A percentile compares a stretch with the other conserved stretches of the same genome.
Conservation (phyloP, 257 asterid genomes). For the Nicotiana benthamiana region DNA sequence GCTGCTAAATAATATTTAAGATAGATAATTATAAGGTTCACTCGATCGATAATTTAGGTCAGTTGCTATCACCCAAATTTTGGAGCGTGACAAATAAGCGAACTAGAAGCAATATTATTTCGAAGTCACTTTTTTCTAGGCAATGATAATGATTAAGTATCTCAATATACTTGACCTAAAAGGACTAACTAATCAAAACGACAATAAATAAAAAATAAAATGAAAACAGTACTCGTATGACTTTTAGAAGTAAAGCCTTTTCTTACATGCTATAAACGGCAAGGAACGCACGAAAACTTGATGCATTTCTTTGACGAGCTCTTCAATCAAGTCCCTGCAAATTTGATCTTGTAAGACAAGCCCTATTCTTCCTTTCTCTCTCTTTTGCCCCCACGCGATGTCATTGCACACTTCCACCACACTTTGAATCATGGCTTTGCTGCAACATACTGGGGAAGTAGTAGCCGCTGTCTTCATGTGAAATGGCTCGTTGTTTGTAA, state of each 20-base stretch:
- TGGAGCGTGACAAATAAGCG: no score
- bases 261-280: constrained; percentile 60
- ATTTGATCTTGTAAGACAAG: constrained; percentile 52
- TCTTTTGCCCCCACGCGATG: constrained; percentile 62
- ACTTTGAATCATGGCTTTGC: constrained; percentile 53
- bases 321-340: constrained; percentile 65
- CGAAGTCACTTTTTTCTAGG: no score
- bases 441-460: constrained; percentile 32
- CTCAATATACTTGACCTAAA: no score
- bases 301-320: constrained; percentile 45
- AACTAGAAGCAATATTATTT: no score
- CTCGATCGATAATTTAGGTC: no score
- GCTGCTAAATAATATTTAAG: no score
- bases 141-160: no score
- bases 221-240: background rate
- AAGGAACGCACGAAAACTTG: constrained; percentile 14
- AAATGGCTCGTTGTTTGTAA: constrained; percentile 10
- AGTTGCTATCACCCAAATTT: no score
- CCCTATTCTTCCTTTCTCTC: constrained; percentile 61
- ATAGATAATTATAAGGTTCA: no score
- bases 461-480: constrained; percentile 3
- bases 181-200: no score
- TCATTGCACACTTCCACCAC: constrained; percentile 75
- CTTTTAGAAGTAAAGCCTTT: constrained; percentile 46
- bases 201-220: background rate